phyloP scores from a whole-genome alignment of 2,329 filamentous ascomycete genomes.

The Fusarium citri region DNA sequence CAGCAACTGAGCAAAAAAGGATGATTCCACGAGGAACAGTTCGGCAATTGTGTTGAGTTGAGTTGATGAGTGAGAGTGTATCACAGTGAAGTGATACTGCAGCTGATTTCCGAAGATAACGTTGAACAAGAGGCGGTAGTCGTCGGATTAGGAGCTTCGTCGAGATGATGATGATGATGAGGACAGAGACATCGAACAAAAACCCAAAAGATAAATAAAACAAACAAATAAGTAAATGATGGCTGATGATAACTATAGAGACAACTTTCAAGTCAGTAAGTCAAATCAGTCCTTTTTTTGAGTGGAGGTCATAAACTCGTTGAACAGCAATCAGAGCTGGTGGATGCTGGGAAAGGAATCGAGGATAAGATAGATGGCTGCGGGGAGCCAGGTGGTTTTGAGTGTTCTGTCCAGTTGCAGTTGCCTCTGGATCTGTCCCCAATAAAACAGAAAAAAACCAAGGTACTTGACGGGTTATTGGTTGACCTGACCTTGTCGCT shows the following conservation, averaged over 20 bases:
- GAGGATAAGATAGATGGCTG: slow-evolving; percentile 34
- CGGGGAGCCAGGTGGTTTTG: slow-evolving; percentile 47
- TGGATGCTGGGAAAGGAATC: slow-evolving; percentile 36
- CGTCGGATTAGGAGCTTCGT: slow-evolving; percentile 32
- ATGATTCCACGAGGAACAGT: slow-evolving; percentile 31
- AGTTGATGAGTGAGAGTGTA: slow-evolving; percentile 13
- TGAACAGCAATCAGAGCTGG: slow-evolving; percentile 43
- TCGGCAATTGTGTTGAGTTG: slow-evolving; percentile 28
- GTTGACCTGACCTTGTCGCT: slow-evolving; percentile 8
- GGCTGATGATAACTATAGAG: slow-evolving; percentile 43
- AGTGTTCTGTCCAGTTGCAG: slow-evolving; percentile 25
- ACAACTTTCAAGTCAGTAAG: slow-evolving; percentile 31
- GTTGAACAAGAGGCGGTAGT: slow-evolving; percentile 16
- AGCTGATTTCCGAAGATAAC: slow-evolving; percentile 18
- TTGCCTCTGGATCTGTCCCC: slow-evolving; percentile 10
- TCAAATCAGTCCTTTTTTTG: slow-evolving; percentile 29
- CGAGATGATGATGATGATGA: slow-evolving; percentile 4
- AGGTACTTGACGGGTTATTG: slow-evolving; percentile 19
- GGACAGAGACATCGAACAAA: slow-evolving; percentile 7
- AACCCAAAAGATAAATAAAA: slow-evolving; percentile 8
- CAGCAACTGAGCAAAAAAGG: slow-evolving; percentile 51
- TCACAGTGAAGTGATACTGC: slow-evolving; percentile 39
- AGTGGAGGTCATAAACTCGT: slow-evolving; percentile 38
- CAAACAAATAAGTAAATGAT: slow-evolving; percentile 15
- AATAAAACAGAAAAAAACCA: slow-evolving; percentile 29